Evolutionary conservation across 371 early-diverging fungal genomes (phyloP), one percentile per base, ranked within the genome.

Genomic region (Gilbertella persicaria): DNA sequence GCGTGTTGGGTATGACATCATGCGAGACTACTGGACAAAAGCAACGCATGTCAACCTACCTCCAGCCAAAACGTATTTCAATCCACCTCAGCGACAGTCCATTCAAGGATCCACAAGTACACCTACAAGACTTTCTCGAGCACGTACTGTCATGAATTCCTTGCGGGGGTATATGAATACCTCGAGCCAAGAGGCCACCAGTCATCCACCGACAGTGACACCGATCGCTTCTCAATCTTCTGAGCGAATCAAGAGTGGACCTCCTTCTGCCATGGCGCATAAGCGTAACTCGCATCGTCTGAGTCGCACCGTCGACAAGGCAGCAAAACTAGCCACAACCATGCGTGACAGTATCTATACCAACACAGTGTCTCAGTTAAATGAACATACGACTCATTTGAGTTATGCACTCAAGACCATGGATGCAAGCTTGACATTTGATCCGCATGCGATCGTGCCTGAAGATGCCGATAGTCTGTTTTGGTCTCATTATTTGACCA

Each of bases 121-220:
- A 6, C 28, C 54, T 0, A 36, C 58, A 23, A 37, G 58, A 2
- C 50, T 77, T 4, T 67, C 71, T n/a, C 67, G 78, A 13, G 78
- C 78, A n/a, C 66, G 69, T 3, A 71, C 78, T 0, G 61, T 77
- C 16, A 77, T 77, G 78, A 73, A 69, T 16, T 69, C 73, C 1
- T 28, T 77, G 8, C 52, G 64, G 35, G 61, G 46, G 1, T 60
- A 54, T 36, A 54, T 54, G 17, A 55, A 44, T 50, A 40, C 42
- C 10, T 39, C 52, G 2, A 23, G 17, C 4, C 5, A 28, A 8
- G 6, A 9, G 0, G 38, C 47, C 4, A 5, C 35, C 23, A 30
- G n/a, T 20, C 13, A 16, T 25, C 44, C 9, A 2, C 16, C 1
- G 2, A 33, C 17, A 0, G 42, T 51, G 16, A 41, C 45, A 26